Conservation (phyloP, 1,284 basidiomycete species). For the Porodaedalea pini region DNA sequence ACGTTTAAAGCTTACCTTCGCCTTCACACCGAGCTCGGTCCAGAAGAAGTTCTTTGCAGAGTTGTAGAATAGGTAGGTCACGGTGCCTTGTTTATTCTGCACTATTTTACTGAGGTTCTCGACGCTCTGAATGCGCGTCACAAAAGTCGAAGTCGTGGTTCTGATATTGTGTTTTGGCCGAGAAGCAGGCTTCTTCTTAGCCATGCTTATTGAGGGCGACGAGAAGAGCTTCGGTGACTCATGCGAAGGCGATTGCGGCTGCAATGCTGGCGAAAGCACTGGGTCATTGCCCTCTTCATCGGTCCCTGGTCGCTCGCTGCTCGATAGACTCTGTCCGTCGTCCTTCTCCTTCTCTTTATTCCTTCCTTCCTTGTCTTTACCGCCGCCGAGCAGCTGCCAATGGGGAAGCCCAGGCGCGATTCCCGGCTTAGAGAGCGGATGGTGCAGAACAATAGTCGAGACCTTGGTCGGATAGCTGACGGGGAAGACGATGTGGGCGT, state of each 20-base stretch:
- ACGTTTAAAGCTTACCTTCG: slow-evolving; percentile 55
- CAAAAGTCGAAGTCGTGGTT: slow-evolving; percentile 86
- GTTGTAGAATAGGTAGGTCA: slow-evolving; percentile 83
- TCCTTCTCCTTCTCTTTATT: slow-evolving; percentile 36
- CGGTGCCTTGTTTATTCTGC: slow-evolving; percentile 77
- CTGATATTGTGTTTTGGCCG: slow-evolving; percentile 86
- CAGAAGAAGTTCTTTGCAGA: slow-evolving; percentile 75
- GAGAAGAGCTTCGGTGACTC: slow-evolving; percentile 45
- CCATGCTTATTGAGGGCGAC: slow-evolving; percentile 33
- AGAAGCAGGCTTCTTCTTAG: slow-evolving; percentile 61
- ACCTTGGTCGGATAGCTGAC: slow-evolving; percentile 59
- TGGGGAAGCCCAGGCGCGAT: slow-evolving; percentile 56
- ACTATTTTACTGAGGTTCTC: slow-evolving; percentile 75
- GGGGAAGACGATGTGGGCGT: slow-evolving; percentile 44
- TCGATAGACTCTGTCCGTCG: slow-evolving; percentile 70
- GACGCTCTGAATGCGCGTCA: slow-evolving; percentile 76
- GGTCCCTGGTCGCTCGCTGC: slow-evolving; percentile 58
- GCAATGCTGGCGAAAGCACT: slow-evolving; percentile 34
- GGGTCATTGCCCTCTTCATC: slow-evolving; percentile 47
- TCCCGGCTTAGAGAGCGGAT: slow-evolving; percentile 52
- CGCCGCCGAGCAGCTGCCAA: slow-evolving; percentile 52
- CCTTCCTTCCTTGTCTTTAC: slow-evolving; percentile 46
- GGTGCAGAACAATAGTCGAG: slow-evolving; percentile 59
- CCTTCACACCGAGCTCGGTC: slow-evolving; percentile 75
- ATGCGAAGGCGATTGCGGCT: slow-evolving; percentile 34